Evolutionary conservation across 345 rosid genomes (phyloP), one percentile per base, ranked within the genome.

Genomic region (Camelina neglecta): DNA sequence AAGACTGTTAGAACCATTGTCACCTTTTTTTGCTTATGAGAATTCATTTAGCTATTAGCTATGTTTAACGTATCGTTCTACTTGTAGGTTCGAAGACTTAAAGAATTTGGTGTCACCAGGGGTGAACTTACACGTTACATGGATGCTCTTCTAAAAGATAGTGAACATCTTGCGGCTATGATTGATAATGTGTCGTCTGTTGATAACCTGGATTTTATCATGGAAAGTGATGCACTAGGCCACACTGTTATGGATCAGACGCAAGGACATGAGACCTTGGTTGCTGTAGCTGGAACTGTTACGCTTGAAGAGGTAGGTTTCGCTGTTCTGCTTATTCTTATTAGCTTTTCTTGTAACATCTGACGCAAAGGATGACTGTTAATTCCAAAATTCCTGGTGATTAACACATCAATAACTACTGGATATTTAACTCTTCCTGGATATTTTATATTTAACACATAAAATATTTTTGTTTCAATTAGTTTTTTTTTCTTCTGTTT

Each of bases 201-300:
- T 85, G 99, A 96, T 80, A 96, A 91, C 85, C 83, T 96, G 88
- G 98, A 96, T 84, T 91, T 93, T 82, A 85, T 88, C 47, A 96
- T 96, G 99, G 98, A 93, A 85, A 93, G 96, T 77, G 97, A 91
- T 85, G 99, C 99, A n/a, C 73, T 96, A 66, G 86, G 96, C 70
- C 99, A 96, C 70, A 86, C 86, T 5, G 96, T 96, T 69, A 96
- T 96, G 99, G 99, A 96, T 84, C 98, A 93, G 78, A 87, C 82
- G 66, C 99, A 96, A 82, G 97, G 98, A 72, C 98, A 93, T 81
- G 97, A 85, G 79, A 84, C 96, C 78, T 81, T 96, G 85, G 82
- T 93, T 84, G 90, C 89, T 53, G 86, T 96, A 79, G 87, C 95
- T 53, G 97, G 93, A 76, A 91, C 96, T 7, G 87, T 96, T 76